Percentiles rank a stretch among this genome's conserved stretches.
These are phyloP conservation scores for Lactifluus rugatus DNA, from an alignment of 768 basidiomycete species.

Conservation along the genomic window DNA sequence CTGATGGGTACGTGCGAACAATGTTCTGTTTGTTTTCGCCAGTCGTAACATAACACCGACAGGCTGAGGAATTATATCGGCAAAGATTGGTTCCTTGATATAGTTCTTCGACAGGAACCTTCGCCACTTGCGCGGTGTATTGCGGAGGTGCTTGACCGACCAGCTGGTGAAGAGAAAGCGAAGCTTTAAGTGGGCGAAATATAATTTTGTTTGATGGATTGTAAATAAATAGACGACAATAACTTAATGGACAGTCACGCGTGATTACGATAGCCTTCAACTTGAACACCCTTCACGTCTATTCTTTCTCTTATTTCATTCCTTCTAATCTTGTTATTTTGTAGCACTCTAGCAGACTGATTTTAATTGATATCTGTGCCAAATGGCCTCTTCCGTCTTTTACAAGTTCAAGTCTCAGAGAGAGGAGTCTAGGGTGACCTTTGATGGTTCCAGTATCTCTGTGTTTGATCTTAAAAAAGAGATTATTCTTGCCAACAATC, in stretches of 20 bases:
- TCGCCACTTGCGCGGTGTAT: constrained; percentile 46
- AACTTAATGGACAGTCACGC: neutral
- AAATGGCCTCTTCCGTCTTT: constrained; percentile 89
- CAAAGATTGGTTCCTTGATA: constrained; percentile 82
- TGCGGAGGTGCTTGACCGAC: constrained; percentile 28
- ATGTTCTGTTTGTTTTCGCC: neutral
- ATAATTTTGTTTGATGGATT: too few relatives aligned
- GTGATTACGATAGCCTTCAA: neutral
- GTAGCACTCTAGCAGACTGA: constrained; percentile 8
- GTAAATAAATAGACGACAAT: neutral
- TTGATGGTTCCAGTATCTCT: constrained; percentile 98
- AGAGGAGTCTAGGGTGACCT: constrained; percentile 90
- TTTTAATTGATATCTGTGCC: constrained; percentile 21
- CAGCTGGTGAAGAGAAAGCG: neutral
- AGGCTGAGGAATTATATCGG: constrained; percentile 93
- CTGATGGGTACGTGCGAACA: constrained; percentile 66
- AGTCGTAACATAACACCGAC: neutral
- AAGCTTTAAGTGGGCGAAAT: too few relatives aligned
- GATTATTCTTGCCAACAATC: constrained; percentile 91
- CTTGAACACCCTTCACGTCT: neutral
- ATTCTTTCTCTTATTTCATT: neutral
- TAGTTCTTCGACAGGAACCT: constrained; percentile 46
- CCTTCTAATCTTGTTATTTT: constrained; percentile 5
- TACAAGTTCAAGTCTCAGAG: constrained; percentile 96
- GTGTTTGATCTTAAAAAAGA: constrained; percentile 99